Conservation (phyloP, 495 filamentous ascomycete genomes). For the Aspergillus ostianus region DNA sequence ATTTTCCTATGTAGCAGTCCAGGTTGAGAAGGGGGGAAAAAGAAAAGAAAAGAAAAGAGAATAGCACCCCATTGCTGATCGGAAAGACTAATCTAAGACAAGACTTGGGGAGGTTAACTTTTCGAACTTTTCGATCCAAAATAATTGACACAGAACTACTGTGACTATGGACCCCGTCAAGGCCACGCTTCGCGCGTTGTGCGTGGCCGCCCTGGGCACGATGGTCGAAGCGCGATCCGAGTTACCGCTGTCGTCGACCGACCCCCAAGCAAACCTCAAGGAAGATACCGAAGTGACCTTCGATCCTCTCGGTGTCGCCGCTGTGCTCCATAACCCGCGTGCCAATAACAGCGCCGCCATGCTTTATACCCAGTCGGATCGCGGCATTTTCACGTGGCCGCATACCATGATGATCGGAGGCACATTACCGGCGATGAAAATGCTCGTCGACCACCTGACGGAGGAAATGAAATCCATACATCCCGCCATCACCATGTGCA, state of each 20-base stretch:
- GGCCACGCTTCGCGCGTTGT: background rate
- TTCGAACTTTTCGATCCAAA: too few species aligned
- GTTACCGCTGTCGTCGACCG: conserved; percentile 11
- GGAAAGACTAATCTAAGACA: too few species aligned
- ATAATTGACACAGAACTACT: background rate
- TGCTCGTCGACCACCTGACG: conserved; percentile 30
- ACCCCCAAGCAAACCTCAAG: conserved; percentile 12
- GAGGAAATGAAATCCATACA: conserved; percentile 23
- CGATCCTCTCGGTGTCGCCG: conserved; percentile 33
- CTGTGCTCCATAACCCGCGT: conserved; percentile 30
- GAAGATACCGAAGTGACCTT: conserved; percentile 23
- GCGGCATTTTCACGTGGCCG: conserved; percentile 28
- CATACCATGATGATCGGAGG: conserved; percentile 33
- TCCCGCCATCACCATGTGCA: conserved; percentile 28
- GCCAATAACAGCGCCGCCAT: conserved; percentile 26
- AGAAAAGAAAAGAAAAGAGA: background rate
- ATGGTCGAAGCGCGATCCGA: conserved; percentile 10
- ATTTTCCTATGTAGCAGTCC: background rate
- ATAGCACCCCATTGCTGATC: too few species aligned
- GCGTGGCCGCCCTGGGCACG: background rate
- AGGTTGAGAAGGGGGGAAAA: background rate
- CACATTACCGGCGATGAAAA: conserved; percentile 27
- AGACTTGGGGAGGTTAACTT: too few species aligned
- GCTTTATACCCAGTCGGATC: conserved; percentile 30
- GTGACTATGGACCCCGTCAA: background rate